Evolutionary conservation across 805 yeast species (phyloP).

Genomic region (Jamesozyma rosinii): DNA sequence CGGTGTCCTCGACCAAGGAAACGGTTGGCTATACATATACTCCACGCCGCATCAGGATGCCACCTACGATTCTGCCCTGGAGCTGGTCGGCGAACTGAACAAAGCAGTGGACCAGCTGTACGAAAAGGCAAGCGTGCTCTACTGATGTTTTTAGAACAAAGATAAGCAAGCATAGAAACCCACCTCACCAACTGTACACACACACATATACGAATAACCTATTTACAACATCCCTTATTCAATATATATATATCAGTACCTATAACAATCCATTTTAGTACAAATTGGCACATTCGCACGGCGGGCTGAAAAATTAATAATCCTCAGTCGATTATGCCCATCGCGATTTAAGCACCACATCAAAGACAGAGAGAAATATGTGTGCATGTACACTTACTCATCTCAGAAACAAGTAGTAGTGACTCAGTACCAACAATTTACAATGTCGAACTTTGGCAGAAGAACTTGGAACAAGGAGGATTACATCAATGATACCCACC

Average conservation of each 20-base stretch:
- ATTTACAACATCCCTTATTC: not conserved
- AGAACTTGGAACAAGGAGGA: conserved; percentile 66
- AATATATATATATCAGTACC: not conserved
- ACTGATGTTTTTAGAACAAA: conserved; percentile 38
- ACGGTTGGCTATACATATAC: conserved; percentile 90
- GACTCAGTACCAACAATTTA: too few species aligned
- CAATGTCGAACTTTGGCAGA: conserved; percentile 42
- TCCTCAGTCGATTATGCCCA: too few species aligned
- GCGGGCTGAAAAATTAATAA: too few species aligned
- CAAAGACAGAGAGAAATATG: too few species aligned
- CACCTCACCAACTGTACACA: not conserved
- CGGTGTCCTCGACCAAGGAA: conserved; percentile 96
- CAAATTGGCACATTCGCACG: too few species aligned
- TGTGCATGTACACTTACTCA: too few species aligned
- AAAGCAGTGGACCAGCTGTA: conserved; percentile 82
- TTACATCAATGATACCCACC: conserved; percentile 35
- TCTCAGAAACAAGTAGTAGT: too few species aligned
- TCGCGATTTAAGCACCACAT: too few species aligned
- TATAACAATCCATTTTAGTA: too few species aligned
- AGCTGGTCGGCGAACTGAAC: conserved; percentile 78
- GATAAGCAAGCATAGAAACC: not conserved
- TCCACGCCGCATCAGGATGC: conserved; percentile 84
- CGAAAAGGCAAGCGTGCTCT: conserved; percentile 83
- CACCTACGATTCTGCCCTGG: conserved; percentile 79
- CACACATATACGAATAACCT: conserved; percentile 1